Evolutionary conservation across 176 grass and related monocot species (phyloP).

Genomic region (Zea luxurians): DNA sequence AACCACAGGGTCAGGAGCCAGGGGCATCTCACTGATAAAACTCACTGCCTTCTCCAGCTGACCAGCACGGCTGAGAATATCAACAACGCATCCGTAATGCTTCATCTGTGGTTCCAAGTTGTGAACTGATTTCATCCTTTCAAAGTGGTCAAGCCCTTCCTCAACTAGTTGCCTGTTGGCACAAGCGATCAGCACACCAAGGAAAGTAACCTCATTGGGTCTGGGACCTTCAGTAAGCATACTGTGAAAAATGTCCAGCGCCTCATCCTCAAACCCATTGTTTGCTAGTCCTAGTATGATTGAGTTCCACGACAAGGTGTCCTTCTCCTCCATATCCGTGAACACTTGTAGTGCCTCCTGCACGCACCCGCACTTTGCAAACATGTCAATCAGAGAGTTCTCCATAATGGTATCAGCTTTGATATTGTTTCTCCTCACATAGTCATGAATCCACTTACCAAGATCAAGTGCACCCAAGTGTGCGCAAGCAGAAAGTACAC

Average conservation of each 20-base stretch:
- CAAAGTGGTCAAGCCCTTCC: constrained; percentile 45
- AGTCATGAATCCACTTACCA: constrained; percentile 54
- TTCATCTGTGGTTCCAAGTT: constrained; percentile 52
- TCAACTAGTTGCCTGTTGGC: constrained; percentile 35
- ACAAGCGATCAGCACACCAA: constrained; percentile 49
- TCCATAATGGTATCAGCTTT: constrained; percentile 42
- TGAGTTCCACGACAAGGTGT: constrained; percentile 53
- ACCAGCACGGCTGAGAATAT: constrained; percentile 49
- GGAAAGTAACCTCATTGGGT: constrained; percentile 47
- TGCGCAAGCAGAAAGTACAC: constrained; percentile 46
- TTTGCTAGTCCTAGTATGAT: constrained; percentile 43
- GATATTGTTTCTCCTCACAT: constrained; percentile 46
- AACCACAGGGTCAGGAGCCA: constrained; percentile 44
- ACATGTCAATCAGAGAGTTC: constrained; percentile 54
- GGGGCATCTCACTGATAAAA: constrained; percentile 47
- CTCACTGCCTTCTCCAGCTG: constrained; percentile 37
- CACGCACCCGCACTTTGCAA: constrained; percentile 43
- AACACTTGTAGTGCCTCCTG: constrained; percentile 45
- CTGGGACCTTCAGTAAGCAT: constrained; percentile 46
- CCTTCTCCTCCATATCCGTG: constrained; percentile 41
- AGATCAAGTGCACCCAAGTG: constrained; percentile 49
- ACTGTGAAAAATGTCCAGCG: constrained; percentile 30
- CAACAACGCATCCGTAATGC: constrained; percentile 48
- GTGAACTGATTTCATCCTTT: constrained; percentile 47
- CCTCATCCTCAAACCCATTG: constrained; percentile 40